phyloP scores from a whole-genome alignment of 1,284 basidiomycete species.

The Laetiporus sulphureus region DNA sequence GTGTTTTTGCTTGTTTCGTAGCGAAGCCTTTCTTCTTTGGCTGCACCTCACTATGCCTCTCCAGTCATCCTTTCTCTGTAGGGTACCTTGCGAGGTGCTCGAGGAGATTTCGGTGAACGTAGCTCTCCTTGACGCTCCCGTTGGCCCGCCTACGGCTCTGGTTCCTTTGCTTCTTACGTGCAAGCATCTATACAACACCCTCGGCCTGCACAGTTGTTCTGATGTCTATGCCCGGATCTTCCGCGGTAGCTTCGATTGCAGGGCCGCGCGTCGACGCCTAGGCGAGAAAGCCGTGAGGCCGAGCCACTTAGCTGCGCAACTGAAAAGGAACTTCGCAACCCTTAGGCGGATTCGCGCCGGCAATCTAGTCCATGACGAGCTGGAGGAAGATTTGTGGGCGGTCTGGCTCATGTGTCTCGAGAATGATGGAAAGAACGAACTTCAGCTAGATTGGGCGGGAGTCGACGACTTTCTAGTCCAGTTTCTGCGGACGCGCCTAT shows the following conservation, averaged over 20 bases:
- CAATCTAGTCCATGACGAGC: conserved; percentile 27
- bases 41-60: conserved; percentile 3
- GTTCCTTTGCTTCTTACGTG: conserved; percentile 46
- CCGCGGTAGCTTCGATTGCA: conserved; percentile 53
- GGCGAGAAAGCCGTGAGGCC: conserved; percentile 30
- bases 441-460: conserved; percentile 47
- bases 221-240: conserved; percentile 59
- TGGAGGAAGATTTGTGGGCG: conserved; percentile 42
- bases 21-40: not conserved
- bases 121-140: conserved; percentile 30
- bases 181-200: conserved; percentile 32
- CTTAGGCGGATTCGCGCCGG: conserved; percentile 36
- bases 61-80: conserved; percentile 16
- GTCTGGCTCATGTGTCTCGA: conserved; percentile 63
- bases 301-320: conserved; percentile 39
- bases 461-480: conserved; percentile 37
- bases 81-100: conserved; percentile 59
- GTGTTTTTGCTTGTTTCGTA: too few species aligned
- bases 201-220: conserved; percentile 42
- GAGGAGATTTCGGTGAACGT: conserved; percentile 47
- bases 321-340: conserved; percentile 34
- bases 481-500: conserved; percentile 39
- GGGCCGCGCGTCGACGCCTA: conserved; percentile 50
- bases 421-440: conserved; percentile 68
- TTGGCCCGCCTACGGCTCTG: conserved; percentile 36